phyloP scores from a whole-genome alignment of 1,284 basidiomycete species.

The Coniferiporia sulphurascens region DNA sequence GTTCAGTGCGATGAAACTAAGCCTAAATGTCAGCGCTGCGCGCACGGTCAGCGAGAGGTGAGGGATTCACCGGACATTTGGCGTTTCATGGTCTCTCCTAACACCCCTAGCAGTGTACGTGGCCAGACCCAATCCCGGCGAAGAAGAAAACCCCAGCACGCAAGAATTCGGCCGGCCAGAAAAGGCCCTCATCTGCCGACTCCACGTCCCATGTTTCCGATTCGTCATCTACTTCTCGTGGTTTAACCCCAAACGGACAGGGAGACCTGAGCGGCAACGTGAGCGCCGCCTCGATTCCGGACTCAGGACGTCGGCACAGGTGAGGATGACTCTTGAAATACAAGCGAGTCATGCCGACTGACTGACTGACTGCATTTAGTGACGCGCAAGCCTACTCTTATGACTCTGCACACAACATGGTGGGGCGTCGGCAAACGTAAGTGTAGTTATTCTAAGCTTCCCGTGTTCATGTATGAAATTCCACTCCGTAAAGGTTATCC shows the following conservation, averaged over 20 bases:
- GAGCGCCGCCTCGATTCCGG: neutral
- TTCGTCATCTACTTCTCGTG: slow-evolving; percentile 13
- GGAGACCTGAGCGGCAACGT: slow-evolving; percentile 1
- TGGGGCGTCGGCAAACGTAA: slow-evolving; percentile 16
- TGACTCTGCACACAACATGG: neutral
- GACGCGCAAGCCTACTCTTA: slow-evolving; percentile 9
- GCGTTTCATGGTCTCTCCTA: slow-evolving; percentile 12
- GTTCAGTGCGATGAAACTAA: slow-evolving; percentile 76
- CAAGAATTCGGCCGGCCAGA: slow-evolving; percentile 16
- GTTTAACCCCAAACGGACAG: slow-evolving; percentile 10
- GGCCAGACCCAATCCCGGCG: slow-evolving; percentile 68
- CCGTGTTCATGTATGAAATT: neutral
- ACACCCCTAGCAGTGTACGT: slow-evolving; percentile 57
- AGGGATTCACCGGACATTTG: slow-evolving; percentile 22
- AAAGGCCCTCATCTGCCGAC: slow-evolving; percentile 10
- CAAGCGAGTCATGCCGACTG: neutral
- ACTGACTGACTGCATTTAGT: slow-evolving; percentile 3
- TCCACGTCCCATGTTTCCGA: slow-evolving; percentile 17
- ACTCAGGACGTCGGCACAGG: slow-evolving; percentile 12
- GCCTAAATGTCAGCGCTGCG: slow-evolving; percentile 73
- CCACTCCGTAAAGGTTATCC: neutral
- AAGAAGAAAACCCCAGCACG: slow-evolving; percentile 45
- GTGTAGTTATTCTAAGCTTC: neutral
- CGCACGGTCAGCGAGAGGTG: slow-evolving; percentile 74
- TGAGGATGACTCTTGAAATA: neutral